These are phyloP conservation scores for Fragaria ananassa DNA, from an alignment of 306 rosid species.

Conservation along the genomic window DNA sequence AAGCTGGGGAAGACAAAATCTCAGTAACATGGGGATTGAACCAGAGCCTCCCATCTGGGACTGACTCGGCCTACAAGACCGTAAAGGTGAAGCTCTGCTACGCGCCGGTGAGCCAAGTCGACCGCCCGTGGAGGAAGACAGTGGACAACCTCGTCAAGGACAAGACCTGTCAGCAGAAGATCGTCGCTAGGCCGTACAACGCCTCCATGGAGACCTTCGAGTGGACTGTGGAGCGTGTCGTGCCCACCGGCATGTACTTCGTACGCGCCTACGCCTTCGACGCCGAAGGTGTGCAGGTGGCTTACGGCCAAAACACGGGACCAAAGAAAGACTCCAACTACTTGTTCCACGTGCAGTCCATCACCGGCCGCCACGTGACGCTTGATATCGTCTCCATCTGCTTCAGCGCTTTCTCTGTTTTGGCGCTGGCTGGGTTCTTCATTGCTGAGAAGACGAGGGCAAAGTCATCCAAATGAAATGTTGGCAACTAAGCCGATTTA, in stretches of 20 bases:
- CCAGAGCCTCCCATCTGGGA: constrained; percentile 43
- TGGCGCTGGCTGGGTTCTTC: constrained; percentile 60
- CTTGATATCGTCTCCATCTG: constrained; percentile 66
- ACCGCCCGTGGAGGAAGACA: constrained; percentile 91
- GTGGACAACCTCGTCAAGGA: constrained; percentile 54
- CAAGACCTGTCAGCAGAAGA: constrained; percentile 68
- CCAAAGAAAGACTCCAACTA: constrained; percentile 39
- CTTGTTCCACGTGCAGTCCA: constrained; percentile 50
- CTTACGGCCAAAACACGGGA: constrained; percentile 64
- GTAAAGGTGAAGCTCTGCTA: constrained; percentile 67
- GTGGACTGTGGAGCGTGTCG: constrained; percentile 46
- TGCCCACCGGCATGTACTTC: constrained; percentile 68
- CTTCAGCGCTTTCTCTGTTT: constrained; percentile 83
- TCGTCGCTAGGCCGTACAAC: constrained; percentile 49
- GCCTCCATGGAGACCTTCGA: constrained; percentile 46
- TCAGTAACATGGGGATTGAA: constrained; percentile 61
- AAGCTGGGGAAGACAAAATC: constrained; percentile 61
- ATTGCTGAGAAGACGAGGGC: constrained; percentile 56
- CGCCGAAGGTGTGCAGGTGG: constrained; percentile 45
- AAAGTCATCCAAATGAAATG: constrained; percentile 25
- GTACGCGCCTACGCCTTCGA: constrained; percentile 74
- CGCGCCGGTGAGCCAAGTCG: constrained; percentile 74
- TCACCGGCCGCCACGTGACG: constrained; percentile 74
- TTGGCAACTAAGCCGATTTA: background rate
- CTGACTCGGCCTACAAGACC: constrained; percentile 62